phyloP scores from a whole-genome alignment of 768 basidiomycete genomes.

The Pleurotus cornucopiae region DNA sequence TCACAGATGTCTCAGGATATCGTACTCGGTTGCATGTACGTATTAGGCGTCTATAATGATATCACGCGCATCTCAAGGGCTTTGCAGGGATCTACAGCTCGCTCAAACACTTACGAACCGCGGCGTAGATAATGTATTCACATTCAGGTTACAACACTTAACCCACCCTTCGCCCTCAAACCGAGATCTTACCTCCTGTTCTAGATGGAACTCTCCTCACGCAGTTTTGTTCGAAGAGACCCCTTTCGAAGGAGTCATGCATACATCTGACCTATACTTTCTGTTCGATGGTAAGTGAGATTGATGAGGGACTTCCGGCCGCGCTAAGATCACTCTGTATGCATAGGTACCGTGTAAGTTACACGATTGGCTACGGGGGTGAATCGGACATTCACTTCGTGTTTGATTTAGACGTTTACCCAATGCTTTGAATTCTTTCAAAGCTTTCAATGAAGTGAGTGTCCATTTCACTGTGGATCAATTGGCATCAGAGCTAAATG shows the following conservation, averaged over 20 bases:
- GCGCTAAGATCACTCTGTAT: background rate
- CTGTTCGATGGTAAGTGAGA: constrained; percentile 32
- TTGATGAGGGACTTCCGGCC: background rate
- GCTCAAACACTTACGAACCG: constrained; percentile 25
- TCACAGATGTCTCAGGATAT: constrained; percentile 37
- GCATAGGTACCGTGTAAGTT: constrained; percentile 27
- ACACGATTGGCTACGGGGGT: background rate
- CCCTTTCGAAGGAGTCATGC: constrained; percentile 36
- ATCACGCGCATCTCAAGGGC: background rate
- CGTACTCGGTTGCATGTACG: constrained; percentile 41
- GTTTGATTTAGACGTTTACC: constrained; percentile 16
- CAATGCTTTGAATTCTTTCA: constrained; percentile 33
- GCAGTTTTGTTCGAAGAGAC: constrained; percentile 29
- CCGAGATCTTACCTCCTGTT: background rate
- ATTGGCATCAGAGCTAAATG: background rate
- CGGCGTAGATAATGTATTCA: constrained; percentile 28
- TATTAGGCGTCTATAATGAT: background rate
- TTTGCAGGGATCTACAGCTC: constrained; percentile 34
- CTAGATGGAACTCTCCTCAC: constrained; percentile 40
- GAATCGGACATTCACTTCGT: background rate
- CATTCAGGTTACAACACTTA: constrained; percentile 23
- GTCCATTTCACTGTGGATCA: background rate
- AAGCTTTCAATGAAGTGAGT: constrained; percentile 30
- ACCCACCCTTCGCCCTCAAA: background rate
- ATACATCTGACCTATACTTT: constrained; percentile 40